Evolutionary conservation across 2,329 filamentous ascomycete species (phyloP).

Genomic region (Aspergillus luchuensis): DNA sequence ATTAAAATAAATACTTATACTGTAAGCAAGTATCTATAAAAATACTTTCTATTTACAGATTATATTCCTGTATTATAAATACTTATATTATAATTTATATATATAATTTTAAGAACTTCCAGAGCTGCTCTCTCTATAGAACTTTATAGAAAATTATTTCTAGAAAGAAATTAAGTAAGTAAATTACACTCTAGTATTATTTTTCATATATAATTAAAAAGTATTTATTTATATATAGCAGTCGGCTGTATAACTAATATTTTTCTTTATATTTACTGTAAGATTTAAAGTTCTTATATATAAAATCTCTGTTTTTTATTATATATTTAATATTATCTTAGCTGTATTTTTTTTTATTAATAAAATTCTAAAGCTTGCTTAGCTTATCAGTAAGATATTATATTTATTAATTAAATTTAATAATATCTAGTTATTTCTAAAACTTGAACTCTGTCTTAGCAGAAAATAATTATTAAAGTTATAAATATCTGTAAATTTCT

Average conservation of each 20-base stretch:
- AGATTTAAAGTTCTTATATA: not conserved
- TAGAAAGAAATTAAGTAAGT: constrained; percentile 14
- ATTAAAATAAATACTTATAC: constrained; percentile 10
- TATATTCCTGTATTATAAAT: constrained; percentile 7
- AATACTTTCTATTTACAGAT: constrained; percentile 6
- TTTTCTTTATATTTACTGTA: constrained; percentile 2
- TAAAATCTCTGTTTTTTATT: not conserved
- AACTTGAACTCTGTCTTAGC: constrained; percentile 23
- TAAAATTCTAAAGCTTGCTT: not conserved
- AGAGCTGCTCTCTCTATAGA: constrained; percentile 7
- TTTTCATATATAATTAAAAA: constrained; percentile 16
- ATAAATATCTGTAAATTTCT: constrained; percentile 16
- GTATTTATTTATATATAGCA: constrained; percentile 11
- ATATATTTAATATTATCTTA: constrained; percentile 3
- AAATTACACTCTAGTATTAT: constrained; percentile 20
- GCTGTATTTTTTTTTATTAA: not conserved
- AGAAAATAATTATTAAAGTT: constrained; percentile 18
- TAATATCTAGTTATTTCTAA: constrained; percentile 7
- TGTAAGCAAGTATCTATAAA: not conserved
- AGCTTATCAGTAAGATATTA: not conserved
- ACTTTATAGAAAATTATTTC: constrained; percentile 10
- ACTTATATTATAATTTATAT: not conserved
- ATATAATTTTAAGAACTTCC: constrained; percentile 12
- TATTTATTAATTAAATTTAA: not conserved
- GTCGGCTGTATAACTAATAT: not conserved